Conservation (phyloP, 2,329 filamentous ascomycete genomes). For the Rosellinia necatrix region DNA sequence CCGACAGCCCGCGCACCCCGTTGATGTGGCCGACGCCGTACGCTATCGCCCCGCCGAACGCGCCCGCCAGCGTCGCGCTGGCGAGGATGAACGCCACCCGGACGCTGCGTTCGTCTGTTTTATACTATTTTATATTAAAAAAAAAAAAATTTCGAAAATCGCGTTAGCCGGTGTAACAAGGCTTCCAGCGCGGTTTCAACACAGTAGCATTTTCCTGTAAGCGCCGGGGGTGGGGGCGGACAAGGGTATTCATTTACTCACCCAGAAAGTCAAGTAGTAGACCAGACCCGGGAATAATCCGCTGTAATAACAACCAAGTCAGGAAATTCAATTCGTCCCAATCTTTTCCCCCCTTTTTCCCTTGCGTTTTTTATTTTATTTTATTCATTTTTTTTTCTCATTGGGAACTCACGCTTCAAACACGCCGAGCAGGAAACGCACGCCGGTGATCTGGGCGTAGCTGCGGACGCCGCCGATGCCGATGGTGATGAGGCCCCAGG, state of each 20-base stretch:
- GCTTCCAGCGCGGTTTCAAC: no score
- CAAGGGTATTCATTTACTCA: slow-evolving; percentile 22
- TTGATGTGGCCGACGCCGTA: slow-evolving; percentile 77
- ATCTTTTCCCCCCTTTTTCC: background rate
- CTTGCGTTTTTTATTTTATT: no score
- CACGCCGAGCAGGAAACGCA: slow-evolving; percentile 69
- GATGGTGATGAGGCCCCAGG: slow-evolving; percentile 71
- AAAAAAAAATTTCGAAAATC: no score
- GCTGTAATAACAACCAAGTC: slow-evolving; percentile 4
- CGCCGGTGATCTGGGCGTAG: slow-evolving; percentile 66
- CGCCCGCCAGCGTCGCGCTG: slow-evolving; percentile 71
- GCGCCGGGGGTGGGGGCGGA: background rate
- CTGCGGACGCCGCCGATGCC: slow-evolving; percentile 66
- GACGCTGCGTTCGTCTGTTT: slow-evolving; percentile 70
- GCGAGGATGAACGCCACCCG: slow-evolving; percentile 74
- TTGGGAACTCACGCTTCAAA: slow-evolving; percentile 67
- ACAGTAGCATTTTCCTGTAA: no score
- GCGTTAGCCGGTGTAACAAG: no score
- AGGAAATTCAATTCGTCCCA: no score
- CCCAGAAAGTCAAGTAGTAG: slow-evolving; percentile 72
- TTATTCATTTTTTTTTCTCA: no score
- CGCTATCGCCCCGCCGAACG: slow-evolving; percentile 76
- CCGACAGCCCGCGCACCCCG: slow-evolving; percentile 61
- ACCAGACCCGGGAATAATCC: slow-evolving; percentile 71
- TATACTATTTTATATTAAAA: no score